These are phyloP conservation scores for Umbelopsis isabellina DNA, from an alignment of 192 early-diverging fungal genomes.

Conservation along the genomic window DNA sequence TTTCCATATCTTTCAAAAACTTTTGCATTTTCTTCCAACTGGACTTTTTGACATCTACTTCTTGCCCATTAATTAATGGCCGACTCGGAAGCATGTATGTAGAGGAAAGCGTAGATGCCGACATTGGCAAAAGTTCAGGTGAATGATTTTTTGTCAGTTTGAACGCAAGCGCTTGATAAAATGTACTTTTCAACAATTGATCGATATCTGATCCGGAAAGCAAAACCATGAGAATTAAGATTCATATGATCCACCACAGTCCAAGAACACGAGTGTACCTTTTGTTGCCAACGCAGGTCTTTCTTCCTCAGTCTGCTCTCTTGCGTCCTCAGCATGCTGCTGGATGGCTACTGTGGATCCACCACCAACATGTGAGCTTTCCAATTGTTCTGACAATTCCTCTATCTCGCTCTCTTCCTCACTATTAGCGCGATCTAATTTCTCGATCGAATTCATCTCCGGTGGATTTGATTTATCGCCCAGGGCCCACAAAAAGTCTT, in stretches of 20 bases:
- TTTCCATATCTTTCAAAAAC: conserved; percentile 89
- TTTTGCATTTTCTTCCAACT: conserved; percentile 87
- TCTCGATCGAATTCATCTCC: conserved; percentile 31
- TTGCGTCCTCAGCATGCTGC: conserved; percentile 2
- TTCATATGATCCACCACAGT: neutral
- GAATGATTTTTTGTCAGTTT: conserved; percentile 61
- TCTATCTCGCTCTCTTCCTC: conserved; percentile 35
- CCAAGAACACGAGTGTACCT: neutral
- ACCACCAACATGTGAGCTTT: neutral
- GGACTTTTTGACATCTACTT: conserved; percentile 84
- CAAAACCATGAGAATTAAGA: neutral
- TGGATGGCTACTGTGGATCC: neutral
- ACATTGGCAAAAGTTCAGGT: conserved; percentile 69
- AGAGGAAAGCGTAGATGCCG: conserved; percentile 76
- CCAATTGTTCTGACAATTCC: neutral
- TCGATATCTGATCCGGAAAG: conserved; percentile 67
- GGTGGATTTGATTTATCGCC: conserved; percentile 70
- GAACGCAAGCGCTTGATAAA: conserved; percentile 72
- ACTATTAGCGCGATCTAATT: conserved; percentile 29
- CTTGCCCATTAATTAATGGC: conserved; percentile 50
- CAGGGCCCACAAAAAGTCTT: conserved; percentile 80
- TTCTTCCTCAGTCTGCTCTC: neutral
- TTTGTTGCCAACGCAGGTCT: conserved; percentile 19
- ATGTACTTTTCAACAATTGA: conserved; percentile 63
- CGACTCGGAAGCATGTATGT: conserved; percentile 73